phyloP scores from a whole-genome alignment of 2,329 filamentous ascomycete species.

The Hypocrella siamensis region DNA sequence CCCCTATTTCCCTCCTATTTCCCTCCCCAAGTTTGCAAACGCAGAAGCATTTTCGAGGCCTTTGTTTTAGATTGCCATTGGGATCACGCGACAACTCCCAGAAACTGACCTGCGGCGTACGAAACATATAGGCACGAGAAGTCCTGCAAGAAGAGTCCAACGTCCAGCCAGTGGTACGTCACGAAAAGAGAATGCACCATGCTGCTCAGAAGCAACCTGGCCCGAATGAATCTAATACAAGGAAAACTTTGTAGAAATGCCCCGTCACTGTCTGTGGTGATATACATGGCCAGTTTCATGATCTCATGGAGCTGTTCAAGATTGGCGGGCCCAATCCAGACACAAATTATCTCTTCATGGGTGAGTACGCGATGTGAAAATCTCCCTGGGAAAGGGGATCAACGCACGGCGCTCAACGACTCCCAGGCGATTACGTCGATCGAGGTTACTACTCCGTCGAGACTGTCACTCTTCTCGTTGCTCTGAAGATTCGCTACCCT shows the following conservation, averaged over 20 bases:
- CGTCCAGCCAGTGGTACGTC: constrained; percentile 87
- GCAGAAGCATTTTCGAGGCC: no score
- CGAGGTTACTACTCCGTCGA: constrained; percentile 98
- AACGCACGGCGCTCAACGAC: constrained; percentile 2
- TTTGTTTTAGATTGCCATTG: neutral
- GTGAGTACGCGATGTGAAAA: constrained; percentile 29
- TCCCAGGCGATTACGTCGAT: constrained; percentile 86
- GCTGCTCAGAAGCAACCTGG: neutral
- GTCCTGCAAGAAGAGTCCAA: constrained; percentile 96
- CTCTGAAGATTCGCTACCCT: constrained; percentile 95
- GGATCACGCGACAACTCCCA: neutral
- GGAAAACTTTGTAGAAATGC: constrained; percentile 60
- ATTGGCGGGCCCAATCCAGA: constrained; percentile 96
- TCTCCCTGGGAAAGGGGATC: neutral
- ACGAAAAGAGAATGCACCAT: neutral
- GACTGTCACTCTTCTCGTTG: constrained; percentile 90
- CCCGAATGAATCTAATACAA: neutral
- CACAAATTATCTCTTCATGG: constrained; percentile 99
- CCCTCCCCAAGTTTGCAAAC: no score
- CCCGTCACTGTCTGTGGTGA: constrained; percentile 97
- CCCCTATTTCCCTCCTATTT: no score
- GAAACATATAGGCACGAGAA: constrained; percentile 59
- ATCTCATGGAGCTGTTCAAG: constrained; percentile 98
- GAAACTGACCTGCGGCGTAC: constrained; percentile 13
- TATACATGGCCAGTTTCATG: constrained; percentile 98